Base-by-base conservation (phyloP, 2,329 filamentous ascomycete species). In the Beauveria varroae region DNA sequence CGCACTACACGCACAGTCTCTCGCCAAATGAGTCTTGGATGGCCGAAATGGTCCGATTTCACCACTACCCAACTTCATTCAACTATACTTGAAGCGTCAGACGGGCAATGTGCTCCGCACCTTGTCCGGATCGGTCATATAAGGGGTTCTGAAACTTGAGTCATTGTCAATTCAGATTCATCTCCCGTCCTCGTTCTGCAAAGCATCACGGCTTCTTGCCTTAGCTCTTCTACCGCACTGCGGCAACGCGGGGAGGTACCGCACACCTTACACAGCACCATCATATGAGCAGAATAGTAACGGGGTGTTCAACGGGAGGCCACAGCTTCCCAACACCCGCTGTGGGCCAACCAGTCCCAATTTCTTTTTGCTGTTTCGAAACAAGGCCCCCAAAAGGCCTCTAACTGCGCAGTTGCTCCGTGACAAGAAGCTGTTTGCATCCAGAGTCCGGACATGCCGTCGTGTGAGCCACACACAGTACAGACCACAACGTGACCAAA, bases 371-470 rank as follows among this genome's bases (percentile, higher is more conserved):
- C 47, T 34, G 9, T 46, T 34, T 59, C 44, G 57, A 59, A 59
- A 59, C 49, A 52, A 49, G 57, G 57, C 47, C 49, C 47, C 57
- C 56, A 58, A 58, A 26, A 37, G 20, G 44, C 28, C 6, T 49
- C 49, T 2, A 18, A 41, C 2, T n/a, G n/a, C 22, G 22, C 34
- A 24, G 16, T 8, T 20, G 34, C 30, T 20, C 46, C 22, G 34
- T 18, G 20, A 49, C 3, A 40, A 41, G 14, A 49, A 49, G 30
- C 34, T 10, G 41, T 37, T 24, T 47, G 43, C n/a, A 34, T 20
- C 18, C 18, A 51, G 18, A 50, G 44, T 24, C 37, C 56, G 56
- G 56, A 30, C 46, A 58, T 16, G 56, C 56, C 56, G 56, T 51
- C 30, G 44, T 49, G 55, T n/a, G 20, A 58, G 56, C 46, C 47